Evolutionary conservation across 192 early-diverging fungal species (phyloP).

Genomic region (Diversispora epigaea): DNA sequence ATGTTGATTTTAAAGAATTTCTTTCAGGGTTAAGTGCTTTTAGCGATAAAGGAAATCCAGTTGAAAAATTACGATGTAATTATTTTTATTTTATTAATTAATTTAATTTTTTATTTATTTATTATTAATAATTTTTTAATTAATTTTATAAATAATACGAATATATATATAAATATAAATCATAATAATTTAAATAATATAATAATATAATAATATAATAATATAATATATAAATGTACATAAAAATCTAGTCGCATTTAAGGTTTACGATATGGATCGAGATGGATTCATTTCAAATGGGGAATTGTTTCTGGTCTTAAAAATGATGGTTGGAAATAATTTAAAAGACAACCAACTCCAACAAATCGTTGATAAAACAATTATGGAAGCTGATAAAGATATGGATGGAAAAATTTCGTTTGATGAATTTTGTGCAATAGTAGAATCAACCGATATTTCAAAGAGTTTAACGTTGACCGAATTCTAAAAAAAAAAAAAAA

Average conservation of each 20-base stretch:
- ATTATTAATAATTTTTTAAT: no score
- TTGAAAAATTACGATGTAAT: conserved; percentile 92
- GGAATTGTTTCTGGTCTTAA: conserved; percentile 95
- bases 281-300: conserved; percentile 99
- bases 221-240: not conserved
- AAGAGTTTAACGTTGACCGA: conserved; percentile 92
- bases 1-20: conserved; percentile 99
- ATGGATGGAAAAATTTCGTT: conserved; percentile 95
- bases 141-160: no score
- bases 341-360: conserved; percentile 95
- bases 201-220: not conserved
- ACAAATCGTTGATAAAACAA: conserved; percentile 99
- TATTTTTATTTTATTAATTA: conserved; percentile 9
- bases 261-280: conserved; percentile 98
- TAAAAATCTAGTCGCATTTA: conserved; percentile 80
- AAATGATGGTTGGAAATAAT: conserved; percentile 99
- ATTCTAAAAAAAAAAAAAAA: conserved; percentile 41
- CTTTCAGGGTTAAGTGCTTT: conserved; percentile 93
- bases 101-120: no score
- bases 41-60: conserved; percentile 89
- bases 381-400: conserved; percentile 96
- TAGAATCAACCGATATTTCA: conserved; percentile 95
- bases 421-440: conserved; percentile 92
- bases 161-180: no score
- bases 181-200: no score